Base-by-base conservation (phyloP, 306 rosid genomes). In the Adenanthera pavonina region DNA sequence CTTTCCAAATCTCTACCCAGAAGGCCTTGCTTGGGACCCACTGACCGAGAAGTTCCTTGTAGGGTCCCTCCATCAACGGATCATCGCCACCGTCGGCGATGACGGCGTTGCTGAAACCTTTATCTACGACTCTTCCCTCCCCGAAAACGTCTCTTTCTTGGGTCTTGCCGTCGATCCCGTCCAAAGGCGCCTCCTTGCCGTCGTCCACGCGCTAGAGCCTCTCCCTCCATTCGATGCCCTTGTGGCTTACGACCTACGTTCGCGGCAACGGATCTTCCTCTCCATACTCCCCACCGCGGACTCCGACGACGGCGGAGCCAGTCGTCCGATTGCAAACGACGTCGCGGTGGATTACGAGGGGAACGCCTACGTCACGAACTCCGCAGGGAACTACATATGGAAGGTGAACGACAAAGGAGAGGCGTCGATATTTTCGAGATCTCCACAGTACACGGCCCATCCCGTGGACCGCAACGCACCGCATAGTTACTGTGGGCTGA, bases 331-430 rank as follows among this genome's bases (percentile, higher is more conserved):
- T 35, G 91, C 99, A 2, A 95, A 91, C 88, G 97, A 49, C 86
- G 95, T 95, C 41, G 86, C 97, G 0, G 92, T 75, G 16, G 96
- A 92, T 69, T 81, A 68, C 89, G 78, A 73, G 7, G 98, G 97
- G 10, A 91, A 91, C 89, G 97, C 98, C 4, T 95, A 86, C 83
- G 92, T 92, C 48, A 95, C 98, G 35, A 91, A 92, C 85, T 54
- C 97, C 0, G 87, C 17, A 1, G 90, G 81, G 3, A 92, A 95
- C 80, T 83, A 59, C 87, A 91, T 95, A 82, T 92, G 98, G 97
- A 92, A 91, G 47, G 95, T 95, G 9, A 88, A 89, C 80, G 15
- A 8, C 0, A 15, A 59, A 34, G 94, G 95, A 12, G 88, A 88
- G 41, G 87, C 97, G n/a, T 83, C 86, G 38, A 87, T 95, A 76